phyloP scores from a whole-genome alignment of 116 monocot species.

The Trichopus zeylanicus region DNA sequence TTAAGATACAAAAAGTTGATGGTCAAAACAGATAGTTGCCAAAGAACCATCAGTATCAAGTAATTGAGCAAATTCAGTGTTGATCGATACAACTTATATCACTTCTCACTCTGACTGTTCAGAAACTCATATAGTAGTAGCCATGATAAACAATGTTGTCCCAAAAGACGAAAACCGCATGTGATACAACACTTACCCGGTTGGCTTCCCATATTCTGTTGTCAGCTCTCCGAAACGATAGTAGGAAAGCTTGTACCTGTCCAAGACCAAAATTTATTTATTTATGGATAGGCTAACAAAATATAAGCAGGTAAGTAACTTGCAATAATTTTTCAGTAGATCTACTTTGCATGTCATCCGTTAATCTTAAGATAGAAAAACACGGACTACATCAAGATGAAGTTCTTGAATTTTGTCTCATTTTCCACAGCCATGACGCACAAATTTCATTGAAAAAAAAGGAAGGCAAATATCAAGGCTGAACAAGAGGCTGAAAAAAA shows the following conservation, averaged over 20 bases:
- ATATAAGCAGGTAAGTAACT: background rate
- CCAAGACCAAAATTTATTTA: background rate
- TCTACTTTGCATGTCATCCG: too few species aligned
- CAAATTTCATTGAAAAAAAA: too few species aligned
- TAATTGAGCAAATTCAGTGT: background rate
- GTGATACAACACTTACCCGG: slow-evolving; percentile 16
- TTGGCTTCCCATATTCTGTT: slow-evolving; percentile 11
- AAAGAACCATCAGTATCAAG: background rate
- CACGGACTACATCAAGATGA: too few species aligned
- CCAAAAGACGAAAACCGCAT: too few species aligned
- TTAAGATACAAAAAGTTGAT: background rate
- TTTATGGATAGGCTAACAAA: background rate
- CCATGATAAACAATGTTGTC: too few species aligned
- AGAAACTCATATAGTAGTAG: too few species aligned
- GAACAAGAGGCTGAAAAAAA: too few species aligned
- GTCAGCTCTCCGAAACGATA: slow-evolving; percentile 8
- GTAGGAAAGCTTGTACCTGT: slow-evolving; percentile 15
- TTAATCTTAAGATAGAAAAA: too few species aligned
- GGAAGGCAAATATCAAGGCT: too few species aligned
- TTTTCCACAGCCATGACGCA: too few species aligned
- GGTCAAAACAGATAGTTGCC: background rate
- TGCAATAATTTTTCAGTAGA: too few species aligned
- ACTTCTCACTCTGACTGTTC: background rate
- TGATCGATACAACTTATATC: background rate
- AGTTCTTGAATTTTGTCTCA: too few species aligned